A percentile compares a stretch with the other conserved stretches of the same genome.
Evolutionary conservation across 2,329 filamentous ascomycete genomes (phyloP).

Genomic region (Bimuria novae-zelandiae): DNA sequence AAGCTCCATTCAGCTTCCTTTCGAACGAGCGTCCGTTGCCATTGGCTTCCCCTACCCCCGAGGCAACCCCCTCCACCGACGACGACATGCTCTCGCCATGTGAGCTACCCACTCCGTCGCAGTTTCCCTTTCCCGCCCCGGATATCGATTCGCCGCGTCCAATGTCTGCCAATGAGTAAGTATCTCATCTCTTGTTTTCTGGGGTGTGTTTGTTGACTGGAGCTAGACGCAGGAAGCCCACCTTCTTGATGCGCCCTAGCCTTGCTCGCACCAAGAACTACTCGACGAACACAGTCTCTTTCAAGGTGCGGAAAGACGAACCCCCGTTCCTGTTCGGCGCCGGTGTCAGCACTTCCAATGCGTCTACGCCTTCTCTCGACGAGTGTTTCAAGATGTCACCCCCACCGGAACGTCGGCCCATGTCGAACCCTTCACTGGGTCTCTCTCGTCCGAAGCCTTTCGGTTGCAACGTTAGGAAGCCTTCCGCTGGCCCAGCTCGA

Average conservation of each 20-base stretch:
- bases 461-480: constrained; percentile 68
- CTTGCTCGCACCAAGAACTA: constrained; percentile 75
- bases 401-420: constrained; percentile 68
- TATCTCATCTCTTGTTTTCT: constrained; percentile 7
- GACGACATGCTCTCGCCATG: constrained; percentile 50
- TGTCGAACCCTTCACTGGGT: constrained; percentile 57
- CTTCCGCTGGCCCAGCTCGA: constrained; percentile 60
- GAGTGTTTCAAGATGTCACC: constrained; percentile 85
- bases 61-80: constrained; percentile 51
- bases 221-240: constrained; percentile 40
- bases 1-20: constrained; percentile 67
- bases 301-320: constrained; percentile 63
- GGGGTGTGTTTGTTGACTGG: constrained; percentile 22
- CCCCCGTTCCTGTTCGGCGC: constrained; percentile 76
- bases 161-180: constrained; percentile 45
- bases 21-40: constrained; percentile 68
- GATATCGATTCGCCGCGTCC: constrained; percentile 41
- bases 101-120: constrained; percentile 30
- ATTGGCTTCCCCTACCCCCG: constrained; percentile 67
- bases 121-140: constrained; percentile 28
- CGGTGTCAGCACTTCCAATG: constrained; percentile 52
- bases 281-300: constrained; percentile 68
- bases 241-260: constrained; percentile 73
- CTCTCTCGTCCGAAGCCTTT: constrained; percentile 68
- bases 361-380: constrained; percentile 70